Evolutionary conservation across 2,329 filamentous ascomycete genomes (phyloP).

Genomic region (Cordyceps militaris): DNA sequence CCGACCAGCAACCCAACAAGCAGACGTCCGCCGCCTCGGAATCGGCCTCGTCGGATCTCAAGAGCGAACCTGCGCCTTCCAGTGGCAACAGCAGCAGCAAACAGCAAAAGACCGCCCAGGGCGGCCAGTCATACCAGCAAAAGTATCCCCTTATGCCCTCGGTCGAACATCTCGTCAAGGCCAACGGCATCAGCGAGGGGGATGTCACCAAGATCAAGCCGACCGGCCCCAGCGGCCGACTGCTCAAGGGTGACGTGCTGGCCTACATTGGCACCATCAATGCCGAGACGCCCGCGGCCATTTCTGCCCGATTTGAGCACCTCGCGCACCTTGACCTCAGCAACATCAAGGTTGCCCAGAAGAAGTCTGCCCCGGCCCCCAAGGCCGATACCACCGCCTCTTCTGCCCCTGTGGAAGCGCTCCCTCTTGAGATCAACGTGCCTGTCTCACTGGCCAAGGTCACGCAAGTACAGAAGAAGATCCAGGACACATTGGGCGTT

Average conservation of each 20-base stretch:
- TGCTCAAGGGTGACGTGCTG: slow-evolving; percentile 93
- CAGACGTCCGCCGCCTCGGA: slow-evolving; percentile 21
- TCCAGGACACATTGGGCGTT: slow-evolving; percentile 70
- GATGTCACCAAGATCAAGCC: slow-evolving; percentile 77
- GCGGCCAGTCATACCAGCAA: slow-evolving; percentile 52
- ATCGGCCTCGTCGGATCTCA: slow-evolving; percentile 15
- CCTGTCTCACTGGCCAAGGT: slow-evolving; percentile 75
- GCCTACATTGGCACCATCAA: slow-evolving; percentile 78
- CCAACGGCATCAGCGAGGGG: slow-evolving; percentile 67
- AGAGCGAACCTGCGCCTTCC: slow-evolving; percentile 27
- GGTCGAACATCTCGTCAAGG: slow-evolving; percentile 72
- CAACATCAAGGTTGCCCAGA: slow-evolving; percentile 77
- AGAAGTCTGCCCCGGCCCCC: slow-evolving; percentile 35
- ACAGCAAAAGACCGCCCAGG: slow-evolving; percentile 29
- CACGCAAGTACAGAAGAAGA: slow-evolving; percentile 70
- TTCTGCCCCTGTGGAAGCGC: slow-evolving; percentile 36
- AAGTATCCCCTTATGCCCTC: slow-evolving; percentile 74
- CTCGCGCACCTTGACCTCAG: slow-evolving; percentile 83
- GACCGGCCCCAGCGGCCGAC: slow-evolving; percentile 77
- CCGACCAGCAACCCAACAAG: slow-evolving; percentile 50
- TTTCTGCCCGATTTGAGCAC: slow-evolving; percentile 66
- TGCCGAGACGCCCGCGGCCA: slow-evolving; percentile 60
- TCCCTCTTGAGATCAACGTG: slow-evolving; percentile 54
- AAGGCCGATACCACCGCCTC: slow-evolving; percentile 31
- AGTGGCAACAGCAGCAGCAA: slow-evolving; percentile 14